Evolutionary conservation across 2,329 filamentous ascomycete species (phyloP), one percentile per base, ranked within the genome.

Genomic region (Drechslera avenae): DNA sequence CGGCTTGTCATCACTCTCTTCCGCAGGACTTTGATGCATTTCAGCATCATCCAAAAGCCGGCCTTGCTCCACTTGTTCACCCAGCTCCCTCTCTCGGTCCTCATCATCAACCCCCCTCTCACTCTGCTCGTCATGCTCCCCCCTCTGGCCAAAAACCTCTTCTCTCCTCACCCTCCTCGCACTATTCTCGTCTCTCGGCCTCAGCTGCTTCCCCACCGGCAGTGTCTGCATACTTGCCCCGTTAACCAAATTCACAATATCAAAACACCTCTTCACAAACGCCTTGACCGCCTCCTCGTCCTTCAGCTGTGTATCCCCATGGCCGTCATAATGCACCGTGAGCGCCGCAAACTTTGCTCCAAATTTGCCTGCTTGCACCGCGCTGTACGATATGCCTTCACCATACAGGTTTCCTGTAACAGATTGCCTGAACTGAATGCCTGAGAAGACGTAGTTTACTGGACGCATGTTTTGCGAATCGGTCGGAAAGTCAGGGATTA

Each of bases 371-470:
- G 59, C 63, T 34, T 71, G 67, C n/a, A 54, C 37, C 2, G 62
- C 64, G 33, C 39, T 64, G 50, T 62, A 64, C 4, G 53, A 49
- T 8, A 63, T 42, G 4, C 17, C 13, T 18, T 46, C 50, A 6
- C 50, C 53, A 4, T 58, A 34, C 9, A 66, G 46, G 4, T 41
- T 37, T 1, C 62, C 63, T 3, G 23, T 43, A 17, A 67, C 53
- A 16, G 50, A 56, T 40, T 74, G 67, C 3, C 60, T 54, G 37
- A 71, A 66, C 31, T 62, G 60, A 3, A 72, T 57, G 14, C 64
- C 65, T 1, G 63, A 60, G 46, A 71, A 71, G 34, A 69, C 46
- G 28, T 68, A 74, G 8, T 53, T 63, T 18, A 68, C 50, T 4
- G 43, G 42, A 7, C 36, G 35, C 32, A 50, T 37, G 10, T 53